These are phyloP conservation scores for Crithidia expoeki DNA, from an alignment of 208 protist genomes.

Conservation along the genomic window DNA sequence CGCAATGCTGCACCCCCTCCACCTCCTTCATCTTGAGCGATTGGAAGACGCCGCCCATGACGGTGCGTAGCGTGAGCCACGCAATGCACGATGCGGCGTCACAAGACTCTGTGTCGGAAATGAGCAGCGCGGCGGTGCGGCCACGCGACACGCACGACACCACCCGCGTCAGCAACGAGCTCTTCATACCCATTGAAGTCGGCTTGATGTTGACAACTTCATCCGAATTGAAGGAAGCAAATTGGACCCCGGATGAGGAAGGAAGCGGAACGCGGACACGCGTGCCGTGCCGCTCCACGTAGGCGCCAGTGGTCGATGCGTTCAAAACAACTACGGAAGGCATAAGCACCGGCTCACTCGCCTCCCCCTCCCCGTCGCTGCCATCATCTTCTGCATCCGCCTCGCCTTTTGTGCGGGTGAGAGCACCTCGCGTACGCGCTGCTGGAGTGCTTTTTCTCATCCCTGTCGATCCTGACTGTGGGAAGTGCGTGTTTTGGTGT, in stretches of 20 bases:
- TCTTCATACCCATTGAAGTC: constrained; percentile 31
- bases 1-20: constrained; percentile 25
- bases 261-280: constrained; percentile 17
- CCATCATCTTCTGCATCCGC: constrained; percentile 4
- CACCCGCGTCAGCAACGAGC: constrained; percentile 26
- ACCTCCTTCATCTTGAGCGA: constrained; percentile 25
- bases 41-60: constrained; percentile 39
- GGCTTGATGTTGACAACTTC: constrained; percentile 38
- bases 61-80: constrained; percentile 44
- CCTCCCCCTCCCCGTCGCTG: background rate
- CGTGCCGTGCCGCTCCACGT: constrained; percentile 21
- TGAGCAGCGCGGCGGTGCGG: constrained; percentile 38
- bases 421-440: background rate
- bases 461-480: background rate
- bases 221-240: constrained; percentile 7
- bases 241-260: background rate
- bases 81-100: constrained; percentile 33
- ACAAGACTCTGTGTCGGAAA: constrained; percentile 41
- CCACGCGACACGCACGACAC: constrained; percentile 40
- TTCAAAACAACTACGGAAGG: constrained; percentile 33
- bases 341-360: constrained; percentile 19
- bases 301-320: constrained; percentile 8
- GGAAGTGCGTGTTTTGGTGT: background rate
- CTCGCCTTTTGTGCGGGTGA: background rate
- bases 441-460: too few species aligned